A percentile compares a stretch with the other conserved stretches of the same genome.
Evolutionary conservation across 192 early-diverging fungal species (phyloP).

Genomic region (Mortierella hygrophila): DNA sequence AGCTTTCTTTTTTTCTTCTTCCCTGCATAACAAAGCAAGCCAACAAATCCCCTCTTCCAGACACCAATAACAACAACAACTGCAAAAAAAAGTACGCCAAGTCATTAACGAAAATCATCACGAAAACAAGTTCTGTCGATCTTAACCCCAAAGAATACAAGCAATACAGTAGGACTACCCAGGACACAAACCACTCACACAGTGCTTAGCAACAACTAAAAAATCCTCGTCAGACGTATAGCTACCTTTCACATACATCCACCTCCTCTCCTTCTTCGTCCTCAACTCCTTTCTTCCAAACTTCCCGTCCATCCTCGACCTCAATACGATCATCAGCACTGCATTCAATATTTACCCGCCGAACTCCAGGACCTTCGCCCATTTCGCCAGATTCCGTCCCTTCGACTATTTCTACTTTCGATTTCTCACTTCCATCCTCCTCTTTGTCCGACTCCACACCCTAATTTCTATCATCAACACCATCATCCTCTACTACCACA

Average conservation of each 20-base stretch:
- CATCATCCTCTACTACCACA: conserved; percentile 5
- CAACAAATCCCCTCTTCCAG: not conserved
- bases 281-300: not conserved
- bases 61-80: too few relatives aligned
- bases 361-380: not conserved
- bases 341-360: not conserved
- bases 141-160: not conserved
- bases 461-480: not conserved
- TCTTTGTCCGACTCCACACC: not conserved
- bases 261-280: not conserved
- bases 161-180: not conserved
- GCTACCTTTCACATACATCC: not conserved
- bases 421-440: not conserved
- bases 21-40: too few relatives aligned
- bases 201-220: not conserved
- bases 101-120: not conserved
- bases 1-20: too few relatives aligned
- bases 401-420: conserved; percentile 1
- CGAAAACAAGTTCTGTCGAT: not conserved
- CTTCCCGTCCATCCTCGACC: not conserved
- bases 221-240: not conserved
- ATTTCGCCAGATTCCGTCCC: not conserved
- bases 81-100: not conserved
- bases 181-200: not conserved
- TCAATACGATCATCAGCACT: not conserved